Evolutionary conservation across 2,329 filamentous ascomycete species (phyloP).

Genomic region (Neoscytalidium dimidiatum): DNA sequence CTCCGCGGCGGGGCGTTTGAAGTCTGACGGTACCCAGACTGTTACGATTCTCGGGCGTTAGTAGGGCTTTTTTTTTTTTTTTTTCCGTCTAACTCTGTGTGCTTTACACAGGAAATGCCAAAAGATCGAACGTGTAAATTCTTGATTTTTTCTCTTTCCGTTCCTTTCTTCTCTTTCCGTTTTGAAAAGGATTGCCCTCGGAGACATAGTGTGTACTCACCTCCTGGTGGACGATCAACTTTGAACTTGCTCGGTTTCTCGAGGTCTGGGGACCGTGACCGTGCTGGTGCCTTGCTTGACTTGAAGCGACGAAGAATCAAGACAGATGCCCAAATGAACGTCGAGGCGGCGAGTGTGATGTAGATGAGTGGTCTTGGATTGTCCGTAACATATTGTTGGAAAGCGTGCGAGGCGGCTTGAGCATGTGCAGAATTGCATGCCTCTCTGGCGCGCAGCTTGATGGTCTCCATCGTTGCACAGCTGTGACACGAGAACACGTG

Average conservation of each 20-base stretch:
- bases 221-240: slow-evolving; percentile 47
- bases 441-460: slow-evolving; percentile 25
- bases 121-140: no score
- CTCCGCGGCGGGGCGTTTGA: slow-evolving; percentile 59
- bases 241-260: slow-evolving; percentile 45
- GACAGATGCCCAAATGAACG: slow-evolving; percentile 34
- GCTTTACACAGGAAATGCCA: no score
- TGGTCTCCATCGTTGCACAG: slow-evolving; percentile 23
- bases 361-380: slow-evolving; percentile 31
- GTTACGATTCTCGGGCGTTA: slow-evolving; percentile 23
- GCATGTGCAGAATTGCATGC: slow-evolving; percentile 11
- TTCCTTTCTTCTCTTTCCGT: not conserved
- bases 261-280: slow-evolving; percentile 42
- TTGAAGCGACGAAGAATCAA: slow-evolving; percentile 32
- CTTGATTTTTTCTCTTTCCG: not conserved
- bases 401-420: slow-evolving; percentile 5
- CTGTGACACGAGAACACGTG: slow-evolving; percentile 20
- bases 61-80: not conserved
- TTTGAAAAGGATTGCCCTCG: not conserved
- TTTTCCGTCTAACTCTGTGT: no score
- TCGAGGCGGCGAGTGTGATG: slow-evolving; percentile 32
- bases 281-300: slow-evolving; percentile 19
- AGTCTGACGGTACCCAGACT: slow-evolving; percentile 61
- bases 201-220: slow-evolving; percentile 40
- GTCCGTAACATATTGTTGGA: slow-evolving; percentile 9